phyloP scores from a whole-genome alignment of 306 rosid genomes.

The Cicer bijugum region DNA sequence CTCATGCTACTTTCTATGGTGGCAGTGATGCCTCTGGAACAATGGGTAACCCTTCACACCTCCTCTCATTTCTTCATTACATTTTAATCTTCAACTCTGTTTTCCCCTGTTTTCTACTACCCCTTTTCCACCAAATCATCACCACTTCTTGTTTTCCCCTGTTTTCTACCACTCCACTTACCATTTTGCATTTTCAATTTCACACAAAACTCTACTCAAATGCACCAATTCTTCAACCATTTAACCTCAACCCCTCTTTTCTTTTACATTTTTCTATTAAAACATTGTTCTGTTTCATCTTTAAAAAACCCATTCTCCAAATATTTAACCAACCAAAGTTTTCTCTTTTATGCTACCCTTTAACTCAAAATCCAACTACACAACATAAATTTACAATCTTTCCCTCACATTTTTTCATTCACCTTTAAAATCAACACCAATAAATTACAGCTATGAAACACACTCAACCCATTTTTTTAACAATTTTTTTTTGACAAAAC shows the following conservation, averaged over 20 bases:
- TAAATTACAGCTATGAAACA: not conserved
- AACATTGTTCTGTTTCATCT: not conserved
- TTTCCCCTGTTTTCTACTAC: slow-evolving; percentile 20
- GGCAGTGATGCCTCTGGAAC: slow-evolving; percentile 98
- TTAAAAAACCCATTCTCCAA: not conserved
- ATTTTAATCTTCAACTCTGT: not conserved
- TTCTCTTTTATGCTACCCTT: not conserved
- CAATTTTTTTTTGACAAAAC: no score
- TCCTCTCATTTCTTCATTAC: no score
- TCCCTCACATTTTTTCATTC: not conserved
- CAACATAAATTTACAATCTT: not conserved
- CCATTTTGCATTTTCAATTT: slow-evolving; percentile 17
- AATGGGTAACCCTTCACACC: slow-evolving; percentile 61
- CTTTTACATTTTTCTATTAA: not conserved
- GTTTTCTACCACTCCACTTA: not conserved
- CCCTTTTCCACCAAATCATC: slow-evolving; percentile 16
- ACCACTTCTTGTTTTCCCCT: not conserved
- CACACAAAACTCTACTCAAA: not conserved
- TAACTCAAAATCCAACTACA: not conserved
- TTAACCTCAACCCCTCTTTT: not conserved
- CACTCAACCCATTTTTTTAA: no score
- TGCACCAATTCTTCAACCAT: not conserved
- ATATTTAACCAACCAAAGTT: not conserved
- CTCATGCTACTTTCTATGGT: slow-evolving; percentile 98
- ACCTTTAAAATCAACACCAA: not conserved